Conservation (phyloP, 1,284 basidiomycete genomes). For the Microbotryum saponariae region DNA sequence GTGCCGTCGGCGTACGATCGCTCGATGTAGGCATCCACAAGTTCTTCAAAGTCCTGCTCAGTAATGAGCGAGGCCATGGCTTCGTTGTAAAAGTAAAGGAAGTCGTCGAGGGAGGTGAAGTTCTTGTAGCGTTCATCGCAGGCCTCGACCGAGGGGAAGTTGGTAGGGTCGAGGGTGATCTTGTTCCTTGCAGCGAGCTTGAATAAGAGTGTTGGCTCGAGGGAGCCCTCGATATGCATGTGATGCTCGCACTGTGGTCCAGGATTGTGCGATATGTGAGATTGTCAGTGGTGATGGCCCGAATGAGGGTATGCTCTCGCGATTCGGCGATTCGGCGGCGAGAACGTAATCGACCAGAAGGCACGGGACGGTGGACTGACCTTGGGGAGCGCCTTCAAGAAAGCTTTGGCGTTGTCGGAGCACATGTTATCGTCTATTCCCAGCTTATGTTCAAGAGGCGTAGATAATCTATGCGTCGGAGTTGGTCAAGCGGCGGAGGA, state of each 20-base stretch:
- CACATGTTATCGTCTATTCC: constrained; percentile 4
- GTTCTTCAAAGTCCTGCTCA: constrained; percentile 29
- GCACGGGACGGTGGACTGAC: background rate
- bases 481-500: too few species aligned
- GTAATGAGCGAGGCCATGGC: constrained; percentile 32
- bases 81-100: constrained; percentile 22
- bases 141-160: constrained; percentile 20
- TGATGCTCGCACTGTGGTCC: constrained; percentile 33
- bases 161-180: constrained; percentile 16
- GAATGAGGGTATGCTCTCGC: background rate
- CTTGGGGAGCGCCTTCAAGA: constrained; percentile 21
- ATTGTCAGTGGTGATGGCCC: background rate
- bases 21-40: constrained; percentile 31
- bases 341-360: background rate
- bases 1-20: constrained; percentile 22
- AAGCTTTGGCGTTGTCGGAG: constrained; percentile 12
- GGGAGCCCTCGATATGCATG: constrained; percentile 34
- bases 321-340: background rate
- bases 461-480: too few species aligned
- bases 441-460: too few species aligned
- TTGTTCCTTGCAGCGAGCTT: constrained; percentile 28
- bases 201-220: constrained; percentile 33
- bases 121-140: constrained; percentile 31
- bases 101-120: constrained; percentile 34
- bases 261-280: background rate